Evolutionary conservation across 163 green algal species (phyloP).

Genomic region (Scenedesmus sp.): DNA sequence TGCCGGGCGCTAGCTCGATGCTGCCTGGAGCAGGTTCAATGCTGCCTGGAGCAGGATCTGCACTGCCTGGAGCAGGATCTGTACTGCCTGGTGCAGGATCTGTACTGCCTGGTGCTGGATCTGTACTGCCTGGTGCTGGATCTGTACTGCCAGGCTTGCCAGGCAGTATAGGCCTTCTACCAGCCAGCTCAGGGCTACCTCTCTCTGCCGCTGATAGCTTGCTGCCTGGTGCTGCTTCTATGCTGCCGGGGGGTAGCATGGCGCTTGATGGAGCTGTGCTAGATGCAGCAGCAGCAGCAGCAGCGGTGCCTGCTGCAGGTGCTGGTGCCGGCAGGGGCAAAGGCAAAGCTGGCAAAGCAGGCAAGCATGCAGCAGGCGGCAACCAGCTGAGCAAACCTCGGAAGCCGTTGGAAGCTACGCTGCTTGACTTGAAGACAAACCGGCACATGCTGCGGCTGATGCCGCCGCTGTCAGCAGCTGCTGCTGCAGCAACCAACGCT

Average conservation of each 20-base stretch:
- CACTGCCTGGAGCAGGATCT: not conserved
- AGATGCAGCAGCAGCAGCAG: conserved; percentile 9
- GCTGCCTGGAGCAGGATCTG: not conserved
- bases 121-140: not conserved
- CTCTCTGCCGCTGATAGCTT: not conserved
- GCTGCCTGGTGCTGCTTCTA: not conserved
- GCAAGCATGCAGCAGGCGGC: not conserved
- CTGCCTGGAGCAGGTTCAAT: conserved; percentile 2
- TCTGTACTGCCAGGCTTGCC: conserved; percentile 18
- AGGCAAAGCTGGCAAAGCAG: not conserved
- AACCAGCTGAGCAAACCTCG: conserved; percentile 17
- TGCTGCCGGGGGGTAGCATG: conserved; percentile 1
- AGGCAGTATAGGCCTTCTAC: not conserved
- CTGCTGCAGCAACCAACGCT: not conserved
- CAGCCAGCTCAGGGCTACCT: not conserved
- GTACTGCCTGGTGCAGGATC: conserved; percentile 15
- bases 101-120: conserved; percentile 10
- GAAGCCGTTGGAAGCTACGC: not conserved
- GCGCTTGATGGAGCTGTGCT: not conserved
- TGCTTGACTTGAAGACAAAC: conserved; percentile 5
- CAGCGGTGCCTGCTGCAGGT: not conserved
- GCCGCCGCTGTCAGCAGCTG: not conserved
- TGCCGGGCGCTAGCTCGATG: not conserved
- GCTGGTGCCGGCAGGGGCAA: not conserved
- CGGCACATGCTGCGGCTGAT: conserved; percentile 47